These are phyloP conservation scores for Calonectria hawksworthii DNA, from an alignment of 2,329 filamentous ascomycete genomes.

Conservation along the genomic window DNA sequence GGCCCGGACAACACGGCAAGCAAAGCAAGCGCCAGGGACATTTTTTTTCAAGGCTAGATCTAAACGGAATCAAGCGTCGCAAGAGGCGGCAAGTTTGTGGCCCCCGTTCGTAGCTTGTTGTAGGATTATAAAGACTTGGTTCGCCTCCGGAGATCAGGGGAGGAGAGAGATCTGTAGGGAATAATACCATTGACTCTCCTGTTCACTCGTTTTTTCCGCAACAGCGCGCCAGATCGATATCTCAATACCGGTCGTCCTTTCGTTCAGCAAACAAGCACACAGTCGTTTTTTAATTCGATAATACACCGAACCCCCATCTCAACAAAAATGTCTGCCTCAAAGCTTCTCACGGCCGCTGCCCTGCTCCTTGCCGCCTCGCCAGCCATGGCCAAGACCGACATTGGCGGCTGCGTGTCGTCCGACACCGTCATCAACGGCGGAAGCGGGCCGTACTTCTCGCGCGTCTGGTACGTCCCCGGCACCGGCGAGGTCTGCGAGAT, in stretches of 20 bases:
- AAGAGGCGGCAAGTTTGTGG: neutral
- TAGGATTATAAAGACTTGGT: neutral
- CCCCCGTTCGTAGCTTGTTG: neutral
- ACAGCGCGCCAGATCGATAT: neutral
- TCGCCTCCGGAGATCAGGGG: neutral
- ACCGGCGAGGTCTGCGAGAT: constrained; percentile 75
- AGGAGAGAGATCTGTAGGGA: neutral
- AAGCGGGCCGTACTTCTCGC: constrained; percentile 57
- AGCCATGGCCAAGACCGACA: constrained; percentile 60
- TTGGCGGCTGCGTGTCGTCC: constrained; percentile 61
- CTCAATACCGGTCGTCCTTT: constrained; percentile 14
- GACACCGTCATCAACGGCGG: constrained; percentile 47
- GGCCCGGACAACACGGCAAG: neutral
- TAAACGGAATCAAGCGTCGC: neutral
- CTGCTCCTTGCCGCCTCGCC: constrained; percentile 49
- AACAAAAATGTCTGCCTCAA: constrained; percentile 45
- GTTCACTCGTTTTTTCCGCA: constrained; percentile 6
- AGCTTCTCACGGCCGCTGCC: constrained; percentile 40
- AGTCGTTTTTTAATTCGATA: neutral
- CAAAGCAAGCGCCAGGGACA: neutral
- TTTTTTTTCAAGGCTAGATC: neutral
- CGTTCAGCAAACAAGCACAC: neutral
- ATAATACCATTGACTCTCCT: neutral
- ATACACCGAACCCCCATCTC: neutral
- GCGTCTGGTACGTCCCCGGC: constrained; percentile 73